A percentile compares a stretch with the other conserved stretches of the same genome.
phyloP scores from a whole-genome alignment of 140 eudicot genomes.

The Cichorium intybus region DNA sequence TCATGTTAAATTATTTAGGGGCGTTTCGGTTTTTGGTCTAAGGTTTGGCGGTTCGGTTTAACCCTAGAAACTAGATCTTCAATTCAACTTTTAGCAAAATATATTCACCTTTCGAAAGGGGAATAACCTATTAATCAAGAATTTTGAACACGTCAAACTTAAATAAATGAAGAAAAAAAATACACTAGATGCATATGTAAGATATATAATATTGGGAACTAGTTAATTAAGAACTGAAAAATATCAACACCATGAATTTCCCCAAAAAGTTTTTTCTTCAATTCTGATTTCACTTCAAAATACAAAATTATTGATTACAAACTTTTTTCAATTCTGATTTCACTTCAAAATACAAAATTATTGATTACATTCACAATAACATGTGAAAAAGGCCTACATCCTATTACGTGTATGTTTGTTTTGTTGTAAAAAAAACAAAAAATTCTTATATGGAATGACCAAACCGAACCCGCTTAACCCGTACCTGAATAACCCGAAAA shows the following conservation, averaged over 20 bases:
- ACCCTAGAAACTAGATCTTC: neutral
- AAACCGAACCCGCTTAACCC: too few relatives aligned
- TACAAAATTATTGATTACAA: too few relatives aligned
- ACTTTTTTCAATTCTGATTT: too few relatives aligned
- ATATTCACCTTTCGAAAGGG: conserved; percentile 9
- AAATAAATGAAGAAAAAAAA: neutral
- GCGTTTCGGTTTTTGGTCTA: too few relatives aligned
- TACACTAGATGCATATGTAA: neutral
- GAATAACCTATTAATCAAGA: conserved; percentile 28
- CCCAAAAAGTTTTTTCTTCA: neutral
- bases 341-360: neutral
- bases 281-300: neutral
- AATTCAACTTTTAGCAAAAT: conserved; percentile 4
- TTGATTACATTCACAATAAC: neutral
- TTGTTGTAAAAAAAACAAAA: too few relatives aligned
- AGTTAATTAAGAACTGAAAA: conserved; percentile 8
- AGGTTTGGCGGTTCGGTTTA: too few relatives aligned
- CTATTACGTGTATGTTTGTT: too few relatives aligned
- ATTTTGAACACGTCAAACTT: neutral
- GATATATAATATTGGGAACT: neutral
- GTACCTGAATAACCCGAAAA: too few relatives aligned
- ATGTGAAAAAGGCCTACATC: too few relatives aligned
- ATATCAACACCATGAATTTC: conserved; percentile 1
- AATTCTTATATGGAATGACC: too few relatives aligned
- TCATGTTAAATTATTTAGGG: too few relatives aligned